Conservation (phyloP, 371 early-diverging fungal species). For the Zychaea mexicana region DNA sequence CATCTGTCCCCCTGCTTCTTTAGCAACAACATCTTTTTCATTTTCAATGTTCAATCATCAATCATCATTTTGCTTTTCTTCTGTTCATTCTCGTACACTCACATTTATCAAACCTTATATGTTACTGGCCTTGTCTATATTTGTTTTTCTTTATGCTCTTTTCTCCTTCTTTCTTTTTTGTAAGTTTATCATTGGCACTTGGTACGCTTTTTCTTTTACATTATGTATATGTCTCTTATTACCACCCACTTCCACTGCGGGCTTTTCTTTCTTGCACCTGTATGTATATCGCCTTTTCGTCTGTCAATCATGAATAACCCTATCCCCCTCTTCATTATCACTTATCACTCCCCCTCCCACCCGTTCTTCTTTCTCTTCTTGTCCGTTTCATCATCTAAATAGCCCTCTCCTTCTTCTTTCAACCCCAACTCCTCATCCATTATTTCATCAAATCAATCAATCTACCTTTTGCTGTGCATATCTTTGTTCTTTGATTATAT, state of each 20-base stretch:
- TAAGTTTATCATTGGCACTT: conserved; percentile 13
- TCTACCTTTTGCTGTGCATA: too few species aligned
- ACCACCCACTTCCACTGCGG: neutral
- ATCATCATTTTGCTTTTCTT: neutral
- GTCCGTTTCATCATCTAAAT: too few species aligned
- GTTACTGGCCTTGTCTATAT: conserved; percentile 10
- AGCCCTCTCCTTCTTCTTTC: too few species aligned
- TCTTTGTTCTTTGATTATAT: too few species aligned
- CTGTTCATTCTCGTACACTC: neutral
- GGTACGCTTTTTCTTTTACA: conserved; percentile 12
- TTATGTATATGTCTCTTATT: conserved; percentile 11
- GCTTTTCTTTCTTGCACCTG: neutral
- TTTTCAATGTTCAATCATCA: neutral
- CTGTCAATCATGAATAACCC: conserved; percentile 1
- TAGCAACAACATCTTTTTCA: too few species aligned
- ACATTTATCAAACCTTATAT: conserved; percentile 9
- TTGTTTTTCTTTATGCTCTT: conserved; percentile 9
- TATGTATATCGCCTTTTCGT: conserved; percentile 6
- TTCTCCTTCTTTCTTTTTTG: conserved; percentile 4
- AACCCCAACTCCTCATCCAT: too few species aligned
- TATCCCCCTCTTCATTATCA: conserved; percentile 3
- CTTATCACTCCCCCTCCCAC: too few species aligned
- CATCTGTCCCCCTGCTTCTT: conserved; percentile 15
- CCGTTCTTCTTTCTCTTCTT: too few species aligned
- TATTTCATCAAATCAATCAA: too few species aligned